A percentile compares a stretch with the other conserved stretches of the same genome.
phyloP scores from a whole-genome alignment of 2,329 filamentous ascomycete genomes.

The Cadophora luteo-olivacea region DNA sequence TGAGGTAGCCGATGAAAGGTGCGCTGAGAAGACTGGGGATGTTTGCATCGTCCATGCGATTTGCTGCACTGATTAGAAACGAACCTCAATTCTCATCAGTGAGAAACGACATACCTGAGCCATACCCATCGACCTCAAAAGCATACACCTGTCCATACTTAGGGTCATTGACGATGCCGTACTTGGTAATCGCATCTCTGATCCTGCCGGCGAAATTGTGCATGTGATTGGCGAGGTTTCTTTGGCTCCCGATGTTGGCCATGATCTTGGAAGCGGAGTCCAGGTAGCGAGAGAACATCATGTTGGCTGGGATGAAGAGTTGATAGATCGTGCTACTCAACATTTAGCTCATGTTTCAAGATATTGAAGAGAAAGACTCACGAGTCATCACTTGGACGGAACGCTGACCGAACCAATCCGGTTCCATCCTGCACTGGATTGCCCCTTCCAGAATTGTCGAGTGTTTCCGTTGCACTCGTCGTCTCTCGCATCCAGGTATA shows the following conservation, averaged over 20 bases:
- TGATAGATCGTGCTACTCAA: slow-evolving; percentile 68
- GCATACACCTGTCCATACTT: slow-evolving; percentile 74
- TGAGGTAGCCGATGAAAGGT: slow-evolving; percentile 67
- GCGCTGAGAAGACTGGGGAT: slow-evolving; percentile 71
- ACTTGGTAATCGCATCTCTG: slow-evolving; percentile 68
- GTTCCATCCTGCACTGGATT: slow-evolving; percentile 79
- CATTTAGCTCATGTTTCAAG: neutral
- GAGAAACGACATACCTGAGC: slow-evolving; percentile 49
- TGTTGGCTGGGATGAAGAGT: slow-evolving; percentile 89
- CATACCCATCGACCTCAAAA: slow-evolving; percentile 79
- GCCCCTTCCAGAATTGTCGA: slow-evolving; percentile 77
- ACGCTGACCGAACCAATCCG: slow-evolving; percentile 84
- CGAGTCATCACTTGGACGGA: slow-evolving; percentile 89
- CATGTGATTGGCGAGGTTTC: slow-evolving; percentile 63
- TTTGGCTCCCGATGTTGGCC: slow-evolving; percentile 53
- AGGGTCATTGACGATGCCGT: slow-evolving; percentile 71
- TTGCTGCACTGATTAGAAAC: slow-evolving; percentile 42
- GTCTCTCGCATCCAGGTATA: slow-evolving; percentile 83
- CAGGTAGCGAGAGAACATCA: slow-evolving; percentile 77
- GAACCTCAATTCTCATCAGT: neutral
- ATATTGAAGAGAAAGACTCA: slow-evolving; percentile 44
- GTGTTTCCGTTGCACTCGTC: slow-evolving; percentile 78
- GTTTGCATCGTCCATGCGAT: slow-evolving; percentile 76
- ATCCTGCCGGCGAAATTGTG: slow-evolving; percentile 66
- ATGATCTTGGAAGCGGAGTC: slow-evolving; percentile 59